These are phyloP conservation scores for Teratosphaeriaceae sp. DNA, from an alignment of 2,329 filamentous ascomycete species.

Conservation along the genomic window DNA sequence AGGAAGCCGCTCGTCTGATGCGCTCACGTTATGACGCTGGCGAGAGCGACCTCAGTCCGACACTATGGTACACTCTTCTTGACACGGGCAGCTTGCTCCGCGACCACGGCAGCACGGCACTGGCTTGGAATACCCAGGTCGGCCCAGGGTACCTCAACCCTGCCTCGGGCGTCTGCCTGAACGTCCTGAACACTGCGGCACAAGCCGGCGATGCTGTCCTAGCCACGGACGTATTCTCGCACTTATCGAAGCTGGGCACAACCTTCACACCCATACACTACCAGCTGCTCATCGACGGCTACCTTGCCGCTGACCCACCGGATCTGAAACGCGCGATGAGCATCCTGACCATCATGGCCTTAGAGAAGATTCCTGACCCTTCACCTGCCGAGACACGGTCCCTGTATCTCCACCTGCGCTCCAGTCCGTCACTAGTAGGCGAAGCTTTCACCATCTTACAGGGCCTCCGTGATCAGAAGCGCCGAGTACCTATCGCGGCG, in stretches of 20 bases:
- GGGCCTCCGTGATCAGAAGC: constrained; percentile 44
- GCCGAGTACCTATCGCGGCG: constrained; percentile 45
- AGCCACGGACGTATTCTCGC: constrained; percentile 63
- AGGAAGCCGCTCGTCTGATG: constrained; percentile 67
- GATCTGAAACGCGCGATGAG: constrained; percentile 62
- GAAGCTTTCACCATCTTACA: constrained; percentile 53
- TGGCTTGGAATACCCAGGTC: constrained; percentile 66
- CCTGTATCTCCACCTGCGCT: constrained; percentile 52
- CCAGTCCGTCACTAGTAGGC: constrained; percentile 40
- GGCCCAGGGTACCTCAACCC: constrained; percentile 53
- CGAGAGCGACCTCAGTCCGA: constrained; percentile 40
- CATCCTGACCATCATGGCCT: constrained; percentile 66
- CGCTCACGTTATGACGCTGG: constrained; percentile 46
- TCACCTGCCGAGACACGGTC: constrained; percentile 56
- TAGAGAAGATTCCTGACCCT: constrained; percentile 49
- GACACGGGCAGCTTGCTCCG: constrained; percentile 59
- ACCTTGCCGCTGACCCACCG: constrained; percentile 45
- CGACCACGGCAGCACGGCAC: constrained; percentile 57
- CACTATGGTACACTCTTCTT: constrained; percentile 66
- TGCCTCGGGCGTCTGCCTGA: constrained; percentile 57
- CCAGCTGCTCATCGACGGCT: constrained; percentile 68
- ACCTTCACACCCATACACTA: constrained; percentile 64
- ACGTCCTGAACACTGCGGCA: constrained; percentile 66
- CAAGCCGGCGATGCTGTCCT: constrained; percentile 60
- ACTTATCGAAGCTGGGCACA: constrained; percentile 53